Percentiles rank a stretch among this genome's conserved stretches.
Conservation (phyloP, 2,329 filamentous ascomycete species). For the Epicoccum sorghinum region DNA sequence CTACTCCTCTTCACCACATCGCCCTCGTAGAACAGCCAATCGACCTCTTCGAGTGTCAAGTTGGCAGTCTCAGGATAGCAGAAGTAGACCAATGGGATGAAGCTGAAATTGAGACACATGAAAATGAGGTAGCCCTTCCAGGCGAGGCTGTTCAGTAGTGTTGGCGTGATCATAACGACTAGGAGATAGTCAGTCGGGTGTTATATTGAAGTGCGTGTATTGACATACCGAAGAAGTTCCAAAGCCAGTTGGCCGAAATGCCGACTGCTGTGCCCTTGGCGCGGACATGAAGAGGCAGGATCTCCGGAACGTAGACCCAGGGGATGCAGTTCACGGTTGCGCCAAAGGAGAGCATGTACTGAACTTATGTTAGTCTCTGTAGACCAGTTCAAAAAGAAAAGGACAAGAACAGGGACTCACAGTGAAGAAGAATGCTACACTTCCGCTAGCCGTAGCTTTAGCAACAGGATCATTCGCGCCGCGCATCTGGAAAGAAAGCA, state of each 20-base stretch:
- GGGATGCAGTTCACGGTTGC: slow-evolving; percentile 46
- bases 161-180: slow-evolving; percentile 59
- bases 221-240: slow-evolving; percentile 51
- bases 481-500: slow-evolving; percentile 51
- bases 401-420: slow-evolving; percentile 19
- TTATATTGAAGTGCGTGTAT: no score
- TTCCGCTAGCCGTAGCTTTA: slow-evolving; percentile 52
- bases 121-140: slow-evolving; percentile 63
- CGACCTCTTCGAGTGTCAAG: slow-evolving; percentile 46
- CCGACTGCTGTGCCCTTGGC: slow-evolving; percentile 59
- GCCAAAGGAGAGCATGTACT: slow-evolving; percentile 37
- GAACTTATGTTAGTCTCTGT: background rate
- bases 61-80: slow-evolving; percentile 46
- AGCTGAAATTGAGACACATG: slow-evolving; percentile 55
- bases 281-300: slow-evolving; percentile 57
- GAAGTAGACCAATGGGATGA: slow-evolving; percentile 57
- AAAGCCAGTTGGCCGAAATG: slow-evolving; percentile 57
- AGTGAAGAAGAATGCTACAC: slow-evolving; percentile 59
- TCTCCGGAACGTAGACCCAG: slow-evolving; percentile 59
- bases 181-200: no score
- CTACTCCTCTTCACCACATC: slow-evolving; percentile 31
- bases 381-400: background rate
- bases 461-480: slow-evolving; percentile 35
- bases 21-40: slow-evolving; percentile 42
- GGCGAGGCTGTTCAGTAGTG: slow-evolving; percentile 54